Evolutionary conservation across 202 grass and related monocot genomes (phyloP), one percentile per base, ranked within the genome.

Genomic region (Carex arenaria): DNA sequence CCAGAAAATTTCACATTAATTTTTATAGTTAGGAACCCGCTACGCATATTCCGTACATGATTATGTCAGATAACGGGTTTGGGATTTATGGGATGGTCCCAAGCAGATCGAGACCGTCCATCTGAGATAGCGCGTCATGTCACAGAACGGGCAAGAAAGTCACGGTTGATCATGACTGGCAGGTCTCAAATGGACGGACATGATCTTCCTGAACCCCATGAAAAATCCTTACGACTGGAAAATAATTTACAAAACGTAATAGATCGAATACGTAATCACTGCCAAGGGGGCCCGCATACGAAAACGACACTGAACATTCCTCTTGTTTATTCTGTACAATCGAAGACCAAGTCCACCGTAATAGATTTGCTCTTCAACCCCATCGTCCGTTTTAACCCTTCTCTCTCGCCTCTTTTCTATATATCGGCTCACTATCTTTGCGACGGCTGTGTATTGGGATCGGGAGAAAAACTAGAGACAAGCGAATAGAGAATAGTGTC

Each of bases 361-460:
- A 76, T 26, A 18, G 12, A 52, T 5, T 20, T 45, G 0, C 12
- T 13, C 3, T 56, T 76, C 3, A 34, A 3, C 43, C 20, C 70
- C 7, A 22, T 74, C 22, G 70, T 53, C 5, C 42, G 20, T 3
- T 53, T 51, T 28, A 74, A 59, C 73, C 80, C 45, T 69, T 40
- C 54, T 40, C 22, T n/a, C 47, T 65, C 34, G 63, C 23, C 22
- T 38, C 77, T 42, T 66, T 61, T 67, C 80, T 82, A 82, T 82
- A 82, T 68, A 82, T 82, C 80, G 62, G 11, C 43, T 52, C 80
- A 53, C 20, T 68, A 30, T 56, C 63, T 69, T 34, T 67, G 45
- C 63, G 80, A 67, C 80, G 80, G 80, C 80, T 82, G 62, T 20
- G 62, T 31, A 19, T 56, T 32, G 26, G 52, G 52, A 56, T 77